Percentiles rank a stretch among this genome's conserved stretches.
These are phyloP conservation scores for Rugosomyces carneus DNA, from an alignment of 1,284 basidiomycete genomes.

Conservation along the genomic window DNA sequence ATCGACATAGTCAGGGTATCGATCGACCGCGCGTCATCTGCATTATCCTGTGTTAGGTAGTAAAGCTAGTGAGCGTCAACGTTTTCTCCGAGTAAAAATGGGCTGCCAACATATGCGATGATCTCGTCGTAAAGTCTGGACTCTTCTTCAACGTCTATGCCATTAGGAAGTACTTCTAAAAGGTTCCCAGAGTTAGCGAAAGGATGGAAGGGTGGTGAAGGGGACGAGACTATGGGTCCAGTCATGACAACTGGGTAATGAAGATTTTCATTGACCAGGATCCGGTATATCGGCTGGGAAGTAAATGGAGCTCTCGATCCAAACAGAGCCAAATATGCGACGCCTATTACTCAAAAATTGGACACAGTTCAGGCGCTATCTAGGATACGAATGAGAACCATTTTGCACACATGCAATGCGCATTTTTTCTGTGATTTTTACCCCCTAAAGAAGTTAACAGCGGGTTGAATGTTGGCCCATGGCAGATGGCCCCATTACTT, in stretches of 20 bases:
- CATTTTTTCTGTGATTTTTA: not conserved
- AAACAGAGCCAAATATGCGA: not conserved
- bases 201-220: conserved; percentile 19
- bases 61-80: not conserved
- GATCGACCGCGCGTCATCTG: conserved; percentile 11
- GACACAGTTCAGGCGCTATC: too few species aligned
- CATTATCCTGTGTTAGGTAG: conserved; percentile 9
- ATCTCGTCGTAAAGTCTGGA: conserved; percentile 35
- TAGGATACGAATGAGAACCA: too few species aligned
- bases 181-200: conserved; percentile 27
- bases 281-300: conserved; percentile 1
- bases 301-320: not conserved
- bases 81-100: not conserved
- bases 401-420: too few species aligned
- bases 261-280: not conserved
- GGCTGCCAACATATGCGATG: conserved; percentile 21
- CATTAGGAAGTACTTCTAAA: conserved; percentile 26
- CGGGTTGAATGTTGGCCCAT: not conserved
- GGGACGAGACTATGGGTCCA: not conserved
- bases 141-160: conserved; percentile 41
- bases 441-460: not conserved
- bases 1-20: conserved; percentile 18
- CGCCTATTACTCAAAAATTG: not conserved
- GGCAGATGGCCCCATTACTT: not conserved
- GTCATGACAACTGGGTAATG: conserved; percentile 4